phyloP scores from a whole-genome alignment of 1,139 yeast genomes.

The Lodderomyces metapsilosis region DNA sequence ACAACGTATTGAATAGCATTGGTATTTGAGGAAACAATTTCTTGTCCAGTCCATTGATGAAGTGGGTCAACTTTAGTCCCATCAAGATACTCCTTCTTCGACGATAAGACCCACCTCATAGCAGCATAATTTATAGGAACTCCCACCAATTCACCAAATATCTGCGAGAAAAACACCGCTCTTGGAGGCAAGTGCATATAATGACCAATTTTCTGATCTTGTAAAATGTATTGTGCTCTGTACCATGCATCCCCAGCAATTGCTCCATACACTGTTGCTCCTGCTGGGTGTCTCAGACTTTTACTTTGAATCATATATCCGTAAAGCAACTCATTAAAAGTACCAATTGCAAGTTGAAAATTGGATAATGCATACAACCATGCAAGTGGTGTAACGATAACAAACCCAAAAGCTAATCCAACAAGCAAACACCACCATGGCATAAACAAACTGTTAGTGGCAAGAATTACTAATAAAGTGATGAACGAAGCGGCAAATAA shows the following conservation, averaged over 20 bases:
- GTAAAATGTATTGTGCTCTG: conserved; percentile 49
- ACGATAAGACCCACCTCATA: conserved; percentile 42
- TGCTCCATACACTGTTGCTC: conserved; percentile 49
- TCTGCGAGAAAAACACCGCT: conserved; percentile 46
- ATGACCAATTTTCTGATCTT: conserved; percentile 48
- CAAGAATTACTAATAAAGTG: conserved; percentile 33
- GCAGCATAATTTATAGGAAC: conserved; percentile 50
- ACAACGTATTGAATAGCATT: conserved; percentile 52
- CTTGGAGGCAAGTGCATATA: conserved; percentile 50
- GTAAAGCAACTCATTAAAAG: conserved; percentile 49
- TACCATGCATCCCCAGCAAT: conserved; percentile 57
- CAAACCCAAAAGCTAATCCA: conserved; percentile 41
- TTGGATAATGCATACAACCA: conserved; percentile 53
- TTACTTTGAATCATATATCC: conserved; percentile 43
- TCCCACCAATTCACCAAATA: conserved; percentile 52
- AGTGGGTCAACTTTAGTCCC: conserved; percentile 43
- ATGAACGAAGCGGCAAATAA: conserved; percentile 36
- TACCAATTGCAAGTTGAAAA: conserved; percentile 52
- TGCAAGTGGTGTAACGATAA: conserved; percentile 49
- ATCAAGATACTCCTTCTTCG: conserved; percentile 37
- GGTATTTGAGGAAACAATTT: conserved; percentile 40
- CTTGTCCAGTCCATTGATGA: conserved; percentile 55
- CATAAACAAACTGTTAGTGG: conserved; percentile 43
- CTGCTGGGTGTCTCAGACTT: conserved; percentile 42
- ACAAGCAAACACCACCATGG: conserved; percentile 50